These are phyloP conservation scores for Trypanosoma boissoni DNA, from an alignment of 208 protist species.

Conservation along the genomic window DNA sequence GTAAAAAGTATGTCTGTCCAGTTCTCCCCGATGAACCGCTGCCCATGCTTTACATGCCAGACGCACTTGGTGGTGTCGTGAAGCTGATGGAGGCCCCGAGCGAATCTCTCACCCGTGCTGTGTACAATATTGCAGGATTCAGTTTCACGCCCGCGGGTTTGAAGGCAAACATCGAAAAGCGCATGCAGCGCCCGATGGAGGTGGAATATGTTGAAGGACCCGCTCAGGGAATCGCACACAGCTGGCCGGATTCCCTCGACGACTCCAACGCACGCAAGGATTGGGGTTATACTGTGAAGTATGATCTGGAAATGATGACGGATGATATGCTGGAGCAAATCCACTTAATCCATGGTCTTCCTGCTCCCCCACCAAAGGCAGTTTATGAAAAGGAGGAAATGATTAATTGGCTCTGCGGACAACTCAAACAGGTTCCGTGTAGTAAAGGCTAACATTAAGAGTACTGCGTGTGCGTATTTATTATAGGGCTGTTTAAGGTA, in stretches of 20 bases:
- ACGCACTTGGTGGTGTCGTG: slow-evolving; percentile 62
- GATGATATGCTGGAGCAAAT: slow-evolving; percentile 57
- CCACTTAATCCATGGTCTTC: slow-evolving; percentile 14
- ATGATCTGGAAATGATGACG: slow-evolving; percentile 59
- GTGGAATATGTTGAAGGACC: slow-evolving; percentile 70
- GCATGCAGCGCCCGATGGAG: slow-evolving; percentile 31
- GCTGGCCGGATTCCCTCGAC: slow-evolving; percentile 82
- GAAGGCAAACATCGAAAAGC: slow-evolving; percentile 42
- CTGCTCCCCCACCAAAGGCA: neutral
- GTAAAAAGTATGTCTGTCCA: slow-evolving; percentile 63
- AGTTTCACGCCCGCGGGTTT: slow-evolving; percentile 75
- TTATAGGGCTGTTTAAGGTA: too few relatives aligned
- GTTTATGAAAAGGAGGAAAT: neutral
- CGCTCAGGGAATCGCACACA: slow-evolving; percentile 74
- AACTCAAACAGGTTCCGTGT: too few relatives aligned
- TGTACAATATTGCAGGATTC: slow-evolving; percentile 83
- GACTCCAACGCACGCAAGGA: slow-evolving; percentile 69
- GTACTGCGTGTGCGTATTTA: too few relatives aligned
- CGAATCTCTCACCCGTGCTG: slow-evolving; percentile 30
- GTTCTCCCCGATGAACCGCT: slow-evolving; percentile 51
- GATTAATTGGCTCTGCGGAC: too few relatives aligned
- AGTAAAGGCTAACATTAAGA: too few relatives aligned
- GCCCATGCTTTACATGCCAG: slow-evolving; percentile 91
- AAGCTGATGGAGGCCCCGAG: slow-evolving; percentile 50
- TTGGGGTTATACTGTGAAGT: slow-evolving; percentile 57